Evolutionary conservation across 2,329 filamentous ascomycete genomes (phyloP).

Genomic region (Paraconiothyrium sp.): DNA sequence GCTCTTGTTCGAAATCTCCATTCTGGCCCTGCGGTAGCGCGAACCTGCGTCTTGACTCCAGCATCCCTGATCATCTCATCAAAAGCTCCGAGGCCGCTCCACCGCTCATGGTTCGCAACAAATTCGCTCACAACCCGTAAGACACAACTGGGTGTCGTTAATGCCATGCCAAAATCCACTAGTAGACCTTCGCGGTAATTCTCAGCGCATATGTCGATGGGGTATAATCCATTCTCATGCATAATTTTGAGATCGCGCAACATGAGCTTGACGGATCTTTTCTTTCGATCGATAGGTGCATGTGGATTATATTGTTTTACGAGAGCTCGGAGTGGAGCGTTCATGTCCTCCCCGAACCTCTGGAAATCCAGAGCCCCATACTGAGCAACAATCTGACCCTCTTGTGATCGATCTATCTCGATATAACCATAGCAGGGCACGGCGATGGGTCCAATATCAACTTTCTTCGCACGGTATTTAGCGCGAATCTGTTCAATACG

Average conservation of each 20-base stretch:
- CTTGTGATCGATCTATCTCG: not conserved
- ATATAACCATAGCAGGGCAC: not conserved
- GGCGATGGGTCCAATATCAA: not conserved
- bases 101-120: not conserved
- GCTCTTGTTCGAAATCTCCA: slow-evolving; percentile 1
- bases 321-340: not conserved
- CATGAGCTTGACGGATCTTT: not conserved
- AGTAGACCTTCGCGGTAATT: not conserved
- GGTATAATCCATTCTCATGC: slow-evolving; percentile 1
- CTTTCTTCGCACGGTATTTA: not conserved
- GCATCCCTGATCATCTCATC: not conserved
- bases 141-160: not conserved
- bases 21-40: not conserved
- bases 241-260: not conserved
- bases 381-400: not conserved
- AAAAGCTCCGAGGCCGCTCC: not conserved
- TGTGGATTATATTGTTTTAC: not conserved
- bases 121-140: not conserved
- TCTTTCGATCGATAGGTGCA: not conserved
- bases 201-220: not conserved
- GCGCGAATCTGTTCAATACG: not conserved
- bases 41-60: not conserved
- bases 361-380: not conserved
- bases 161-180: not conserved
- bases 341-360: not conserved